Base-by-base conservation (phyloP, 345 rosid genomes). In the Cardamine resedifolia region DNA sequence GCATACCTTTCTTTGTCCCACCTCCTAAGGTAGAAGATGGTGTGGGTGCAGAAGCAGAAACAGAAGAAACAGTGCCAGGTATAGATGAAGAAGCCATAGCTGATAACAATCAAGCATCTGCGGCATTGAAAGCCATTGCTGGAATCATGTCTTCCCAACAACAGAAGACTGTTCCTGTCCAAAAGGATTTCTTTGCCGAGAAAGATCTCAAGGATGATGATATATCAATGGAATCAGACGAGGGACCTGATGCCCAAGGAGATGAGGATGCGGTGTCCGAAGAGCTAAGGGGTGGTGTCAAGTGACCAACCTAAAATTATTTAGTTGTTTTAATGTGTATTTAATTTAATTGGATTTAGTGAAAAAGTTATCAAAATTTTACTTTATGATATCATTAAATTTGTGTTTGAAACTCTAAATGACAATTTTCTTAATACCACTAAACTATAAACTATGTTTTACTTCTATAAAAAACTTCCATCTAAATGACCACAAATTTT, bases 1-100 rank as follows among this genome's bases (percentile, higher is more conserved):
- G 51, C 61, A 89, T 93, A 68, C 97, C 98, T 21, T 90, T 90
- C 84, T 93, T 90, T 38, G 92, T 93, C 15, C 83, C 94, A 12
- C 98, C 98, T 30, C 97, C 92, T 2, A 75, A 44, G 75, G 66
- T 31, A n/a, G n/a, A 58, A 56, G 88, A 90, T 1, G 73, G 55
- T 0, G 70, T 63, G 27, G 51, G 70, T 24, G 49, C 71, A 1
- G 84, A 83, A 44, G 79, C 81, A 61, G 84, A 83, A 44, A 78
- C 81, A 49, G 84, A n/a, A n/a, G n/a, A n/a, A n/a, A 55, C 53
- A 19, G 75, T 77, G 15, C 73, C 72, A 20, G 85, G 81, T 59
- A 64, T 80, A 10, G 86, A 83, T 24, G 50, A 77, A 59, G 96
- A 83, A 23, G 81, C 82, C 28, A 78, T 38, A 26, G 86, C 65